A percentile compares a stretch with the other conserved stretches of the same genome.
These are phyloP conservation scores for Medakamo hakoo DNA, from an alignment of 139 green algal species.

Conservation along the genomic window DNA sequence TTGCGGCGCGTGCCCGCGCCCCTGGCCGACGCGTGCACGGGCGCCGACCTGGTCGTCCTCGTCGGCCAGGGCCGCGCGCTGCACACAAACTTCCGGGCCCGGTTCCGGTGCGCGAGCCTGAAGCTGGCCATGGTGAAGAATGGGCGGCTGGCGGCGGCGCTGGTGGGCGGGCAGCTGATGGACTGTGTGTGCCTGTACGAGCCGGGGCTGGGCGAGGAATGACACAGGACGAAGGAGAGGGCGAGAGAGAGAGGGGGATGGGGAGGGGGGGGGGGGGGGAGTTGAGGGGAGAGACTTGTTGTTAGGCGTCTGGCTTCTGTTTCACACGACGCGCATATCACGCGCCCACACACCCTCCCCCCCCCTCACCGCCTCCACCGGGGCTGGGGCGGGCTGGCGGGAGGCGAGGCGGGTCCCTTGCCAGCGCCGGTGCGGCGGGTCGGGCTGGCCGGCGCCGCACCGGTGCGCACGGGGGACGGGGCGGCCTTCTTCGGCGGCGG, in stretches of 20 bases:
- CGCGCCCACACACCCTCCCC: too few species aligned
- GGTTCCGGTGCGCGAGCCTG: constrained; percentile 67
- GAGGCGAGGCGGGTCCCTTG: too few species aligned
- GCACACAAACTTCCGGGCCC: constrained; percentile 61
- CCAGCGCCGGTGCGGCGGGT: too few species aligned
- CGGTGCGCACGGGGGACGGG: too few species aligned
- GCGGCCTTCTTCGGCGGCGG: too few species aligned
- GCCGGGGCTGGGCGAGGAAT: too few species aligned
- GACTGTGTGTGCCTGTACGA: constrained; percentile 78
- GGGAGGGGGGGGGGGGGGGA: not conserved
- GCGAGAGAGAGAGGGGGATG: too few species aligned
- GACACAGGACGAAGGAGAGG: too few species aligned
- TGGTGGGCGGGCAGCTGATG: constrained; percentile 77
- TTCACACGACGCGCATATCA: too few species aligned
- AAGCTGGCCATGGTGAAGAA: constrained; percentile 99
- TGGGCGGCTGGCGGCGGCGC: constrained; percentile 49
- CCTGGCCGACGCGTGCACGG: constrained; percentile 46
- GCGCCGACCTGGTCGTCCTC: constrained; percentile 85
- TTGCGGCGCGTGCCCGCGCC: constrained; percentile 61
- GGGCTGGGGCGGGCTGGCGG: too few species aligned
- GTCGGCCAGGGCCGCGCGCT: constrained; percentile 89
- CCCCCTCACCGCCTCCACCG: too few species aligned
- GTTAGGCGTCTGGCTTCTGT: not conserved
- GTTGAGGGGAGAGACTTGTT: not conserved
- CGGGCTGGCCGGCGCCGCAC: too few species aligned